Base-by-base conservation (phyloP, 257 asterid genomes). In the Scutellaria minor region DNA sequence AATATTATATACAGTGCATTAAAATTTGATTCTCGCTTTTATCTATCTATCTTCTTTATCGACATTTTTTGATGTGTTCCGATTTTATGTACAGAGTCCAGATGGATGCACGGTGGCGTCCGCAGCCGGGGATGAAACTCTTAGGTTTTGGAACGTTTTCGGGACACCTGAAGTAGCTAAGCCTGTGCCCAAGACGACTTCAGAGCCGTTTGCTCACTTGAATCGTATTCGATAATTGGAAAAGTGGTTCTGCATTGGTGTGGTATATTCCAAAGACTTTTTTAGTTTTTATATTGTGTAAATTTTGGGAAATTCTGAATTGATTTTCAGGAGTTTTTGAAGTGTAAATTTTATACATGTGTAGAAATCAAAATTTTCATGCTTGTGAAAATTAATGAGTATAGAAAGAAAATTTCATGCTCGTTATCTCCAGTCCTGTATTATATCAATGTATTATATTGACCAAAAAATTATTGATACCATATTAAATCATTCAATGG, bases 91-190 rank as follows among this genome's bases (percentile, higher is more conserved):
- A n/a, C 83, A 91, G 97, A 90, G 98, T 53, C 98, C 97, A 5
- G 96, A 90, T 80, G 97, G 98, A 18, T 89, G 92, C 80, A 90
- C 97, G 2, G 97, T 93, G 35, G 98, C 98, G 5, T 87, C 98
- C 64, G 98, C 98, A 66, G 97, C 98, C 8, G 98, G 95, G 27
- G 98, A 90, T 70, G 98, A 90, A 80, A 92, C 96, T 9, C 91
- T 92, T 58, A 79, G 96, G 73, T 93, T 93, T 66, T 93, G 97
- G 98, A 90, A 90, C 37, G 98, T 86, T 7, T 93, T 93, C 60
- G 98, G 97, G 66, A 80, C 92, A 46, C 98, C 97, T 62, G 90
- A 93, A 86, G 90, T 80, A 44, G 89, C 94, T 12, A 89, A 90
- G 81, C 84, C 95, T 64, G 88, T 87, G 1, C 86, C 96, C 6